These are phyloP conservation scores for Backusella tuberculispora DNA, from an alignment of 192 early-diverging fungal genomes.

Conservation along the genomic window DNA sequence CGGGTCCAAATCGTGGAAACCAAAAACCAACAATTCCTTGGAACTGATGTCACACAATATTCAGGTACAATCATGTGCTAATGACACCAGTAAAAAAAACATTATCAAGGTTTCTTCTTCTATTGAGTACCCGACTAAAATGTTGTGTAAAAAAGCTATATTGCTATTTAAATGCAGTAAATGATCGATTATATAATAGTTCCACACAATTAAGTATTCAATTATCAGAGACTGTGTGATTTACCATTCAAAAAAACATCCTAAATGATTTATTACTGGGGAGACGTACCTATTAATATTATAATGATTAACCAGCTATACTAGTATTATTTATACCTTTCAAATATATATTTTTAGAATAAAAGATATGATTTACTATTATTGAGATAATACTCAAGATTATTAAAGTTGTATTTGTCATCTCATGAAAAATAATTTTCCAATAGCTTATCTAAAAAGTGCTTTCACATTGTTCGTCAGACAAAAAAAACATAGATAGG, in stretches of 20 bases:
- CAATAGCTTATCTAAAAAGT: too few relatives aligned
- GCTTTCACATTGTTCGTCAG: too few relatives aligned
- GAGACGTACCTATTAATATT: neutral
- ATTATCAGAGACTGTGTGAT: neutral
- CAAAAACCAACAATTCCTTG: neutral
- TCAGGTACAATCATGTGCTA: constrained; percentile 12
- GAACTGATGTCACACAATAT: neutral
- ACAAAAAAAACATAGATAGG: too few relatives aligned
- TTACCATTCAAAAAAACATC: neutral
- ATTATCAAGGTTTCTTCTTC: neutral
- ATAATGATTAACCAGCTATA: too few relatives aligned
- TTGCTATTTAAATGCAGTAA: neutral
- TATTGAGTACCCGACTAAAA: neutral
- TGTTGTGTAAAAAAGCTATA: neutral
- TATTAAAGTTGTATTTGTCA: too few relatives aligned
- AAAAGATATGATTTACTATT: too few relatives aligned
- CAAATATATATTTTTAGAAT: too few relatives aligned
- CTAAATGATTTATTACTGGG: neutral
- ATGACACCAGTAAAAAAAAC: neutral
- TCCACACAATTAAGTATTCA: neutral
- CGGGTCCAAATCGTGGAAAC: neutral
- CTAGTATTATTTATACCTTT: too few relatives aligned
- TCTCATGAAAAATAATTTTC: too few relatives aligned
- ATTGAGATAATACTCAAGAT: too few relatives aligned
- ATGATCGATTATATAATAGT: neutral